Base-by-base conservation (phyloP, 192 early-diverging fungal species). In the Ambispora gerdemannii region DNA sequence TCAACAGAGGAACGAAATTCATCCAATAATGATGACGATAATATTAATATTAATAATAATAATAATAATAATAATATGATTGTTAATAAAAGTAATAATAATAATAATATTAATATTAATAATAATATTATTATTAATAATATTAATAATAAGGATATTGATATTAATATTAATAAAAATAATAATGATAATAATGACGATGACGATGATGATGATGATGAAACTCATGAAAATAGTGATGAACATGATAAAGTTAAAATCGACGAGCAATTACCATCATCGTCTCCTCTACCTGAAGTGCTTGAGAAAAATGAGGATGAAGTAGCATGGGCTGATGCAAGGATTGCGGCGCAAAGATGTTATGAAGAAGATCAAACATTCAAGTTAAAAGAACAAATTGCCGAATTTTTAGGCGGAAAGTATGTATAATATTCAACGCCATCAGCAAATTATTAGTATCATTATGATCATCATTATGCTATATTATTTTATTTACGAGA, bases 341-440 rank as follows among this genome's bases (percentile, higher is more conserved):
- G 27, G 22, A 43, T 47, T 20, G 53, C 55, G 4, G 68, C 79
- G 2, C 66, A 63, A 56, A 64, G 71, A n/a, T 77, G 76, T 15
- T 80, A 63, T 50, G 64, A 75, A 0, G 85, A 86, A 63, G 81
- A 82, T 28, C 74, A 76, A 25, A 53, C 71, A 0, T 82, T 84
- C 65, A 62, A 81, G 20, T 65, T 72, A 34, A 79, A 75, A 49
- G 78, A 78, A 17, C 66, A 62, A 15, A 82, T 84, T 22, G 72
- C 85, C 4, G 80, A 81, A 51, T 86, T 79, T 63, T 66, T 86
- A 28, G 85, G 83, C 25, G 62, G 72, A 75, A 70, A 50, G 77
- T 79, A 77, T 58, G 47, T 64, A 24, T n/a, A n/a, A n/a, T n/a
- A n/a, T n/a, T n/a, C n/a, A n/a, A n/a, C n/a, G n/a, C n/a, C n/a